Evolutionary conservation across 352 stramenopile species (phyloP), one percentile per base, ranked within the genome.

Genomic region (Phytophthora megakarya): DNA sequence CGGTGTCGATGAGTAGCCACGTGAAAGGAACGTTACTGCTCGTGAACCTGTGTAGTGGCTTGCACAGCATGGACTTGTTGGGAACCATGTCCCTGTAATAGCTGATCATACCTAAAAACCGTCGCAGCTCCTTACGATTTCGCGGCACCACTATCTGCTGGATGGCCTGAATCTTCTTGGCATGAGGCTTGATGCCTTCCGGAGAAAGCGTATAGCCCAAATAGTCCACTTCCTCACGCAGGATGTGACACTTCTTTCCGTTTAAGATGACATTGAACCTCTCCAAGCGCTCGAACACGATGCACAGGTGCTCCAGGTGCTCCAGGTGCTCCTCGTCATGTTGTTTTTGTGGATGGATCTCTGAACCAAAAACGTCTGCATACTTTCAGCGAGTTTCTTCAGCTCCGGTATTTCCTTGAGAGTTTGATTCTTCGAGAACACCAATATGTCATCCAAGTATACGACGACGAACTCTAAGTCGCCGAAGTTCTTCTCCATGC

Each of bases 111-210:
- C 52, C 52, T 15, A 61, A 12, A n/a, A 61, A 52, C 1, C 42
- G 26, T 13, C 40, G 18, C 3, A 61, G 19, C 11, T 46, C 30
- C 15, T 51, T 61, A 26, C 52, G 40, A 18, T 40, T 60, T 18
- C 33, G 33, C 11, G 35, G 25, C 16, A 39, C 26, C 0, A 16
- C 26, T 26, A 51, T 51, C 26, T 51, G 44, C n/a, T 51, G 44
- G 23, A 51, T 51, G 6, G 16, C 44, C n/a, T 51, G 16, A 5
- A 51, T 39, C 12, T 25, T 39, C 25, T 39, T 40, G 1, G 40
- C 7, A 7, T 47, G 19, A 1, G 44, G 25, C 6, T 12, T 5
- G 13, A 35, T 35, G 13, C 30, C 8, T 35, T 35, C 2, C 10
- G 8, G 8, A 15, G 30, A 15, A 35, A 35, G 30, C 4, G 30